A percentile compares a stretch with the other conserved stretches of the same genome.
Evolutionary conservation across 495 filamentous ascomycete genomes (phyloP).

Genomic region (Aspergillus biplanus): DNA sequence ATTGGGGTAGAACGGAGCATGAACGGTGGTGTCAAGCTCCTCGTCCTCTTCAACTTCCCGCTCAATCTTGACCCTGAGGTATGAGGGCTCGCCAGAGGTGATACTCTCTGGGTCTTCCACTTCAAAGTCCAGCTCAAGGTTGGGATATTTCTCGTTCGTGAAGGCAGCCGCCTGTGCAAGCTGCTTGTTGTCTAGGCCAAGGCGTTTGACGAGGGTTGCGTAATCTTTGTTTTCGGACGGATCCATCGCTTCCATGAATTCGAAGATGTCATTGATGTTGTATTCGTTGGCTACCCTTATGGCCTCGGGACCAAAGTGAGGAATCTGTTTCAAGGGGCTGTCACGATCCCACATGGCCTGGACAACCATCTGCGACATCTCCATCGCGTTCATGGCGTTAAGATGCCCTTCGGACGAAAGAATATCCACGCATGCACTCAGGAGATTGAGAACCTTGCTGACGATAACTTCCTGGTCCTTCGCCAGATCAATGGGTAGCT

Average conservation of each 20-base stretch:
- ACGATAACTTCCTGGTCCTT: slow-evolving; percentile 94
- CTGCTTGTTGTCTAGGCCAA: slow-evolving; percentile 80
- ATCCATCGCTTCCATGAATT: slow-evolving; percentile 99
- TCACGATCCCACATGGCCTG: slow-evolving; percentile 99
- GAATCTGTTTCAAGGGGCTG: slow-evolving; percentile 95
- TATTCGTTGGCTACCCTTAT: slow-evolving; percentile 82
- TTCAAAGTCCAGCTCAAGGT: slow-evolving; percentile 86
- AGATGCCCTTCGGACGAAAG: slow-evolving; percentile 94
- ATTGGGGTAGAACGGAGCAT: slow-evolving; percentile 92
- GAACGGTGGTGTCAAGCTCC: slow-evolving; percentile 81
- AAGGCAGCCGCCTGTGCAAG: slow-evolving; percentile 88
- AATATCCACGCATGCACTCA: slow-evolving; percentile 93
- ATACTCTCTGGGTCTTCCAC: slow-evolving; percentile 80
- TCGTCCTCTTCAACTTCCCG: slow-evolving; percentile 79
- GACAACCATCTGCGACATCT: slow-evolving; percentile 99
- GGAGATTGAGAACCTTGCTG: slow-evolving; percentile 80
- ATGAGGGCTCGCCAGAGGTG: slow-evolving; percentile 76
- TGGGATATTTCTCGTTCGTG: slow-evolving; percentile 96
- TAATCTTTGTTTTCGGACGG: slow-evolving; percentile 86
- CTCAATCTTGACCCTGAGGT: slow-evolving; percentile 84
- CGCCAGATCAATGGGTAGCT: slow-evolving; percentile 92
- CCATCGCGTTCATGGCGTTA: slow-evolving; percentile 98
- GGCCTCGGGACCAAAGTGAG: slow-evolving; percentile 83
- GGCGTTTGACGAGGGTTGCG: slow-evolving; percentile 68
- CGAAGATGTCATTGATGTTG: slow-evolving; percentile 88